Percentiles rank a stretch among this genome's conserved stretches.
These are phyloP conservation scores for Pseudopyrenochaeta lycopersici DNA, from an alignment of 2,329 filamentous ascomycete species.

Conservation along the genomic window DNA sequence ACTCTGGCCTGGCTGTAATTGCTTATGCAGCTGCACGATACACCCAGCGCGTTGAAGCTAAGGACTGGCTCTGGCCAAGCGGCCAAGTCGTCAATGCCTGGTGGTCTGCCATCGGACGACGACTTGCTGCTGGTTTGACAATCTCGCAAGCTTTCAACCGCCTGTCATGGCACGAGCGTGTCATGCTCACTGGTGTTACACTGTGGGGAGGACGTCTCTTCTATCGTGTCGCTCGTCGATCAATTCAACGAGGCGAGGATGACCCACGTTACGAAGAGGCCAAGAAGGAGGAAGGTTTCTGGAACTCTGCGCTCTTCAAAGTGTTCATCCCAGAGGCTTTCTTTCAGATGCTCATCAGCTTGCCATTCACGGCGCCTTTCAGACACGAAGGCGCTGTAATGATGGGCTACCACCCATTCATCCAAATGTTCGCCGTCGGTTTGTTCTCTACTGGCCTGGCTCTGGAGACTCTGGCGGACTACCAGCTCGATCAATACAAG, in stretches of 20 bases:
- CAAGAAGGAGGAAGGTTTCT: constrained; percentile 64
- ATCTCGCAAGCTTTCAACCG: constrained; percentile 57
- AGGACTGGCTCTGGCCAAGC: constrained; percentile 68
- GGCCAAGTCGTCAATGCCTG: constrained; percentile 66
- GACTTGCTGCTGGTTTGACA: constrained; percentile 58
- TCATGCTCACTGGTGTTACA: constrained; percentile 65
- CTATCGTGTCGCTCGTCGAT: constrained; percentile 62
- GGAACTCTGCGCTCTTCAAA: constrained; percentile 64
- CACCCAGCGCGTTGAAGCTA: constrained; percentile 66
- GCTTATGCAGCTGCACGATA: constrained; percentile 62
- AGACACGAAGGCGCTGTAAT: constrained; percentile 52
- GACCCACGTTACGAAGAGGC: constrained; percentile 63
- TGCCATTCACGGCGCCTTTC: constrained; percentile 67
- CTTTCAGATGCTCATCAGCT: constrained; percentile 64
- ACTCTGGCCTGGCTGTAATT: constrained; percentile 61
- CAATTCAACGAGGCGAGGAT: constrained; percentile 61
- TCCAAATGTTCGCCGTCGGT: constrained; percentile 58
- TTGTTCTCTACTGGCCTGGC: constrained; percentile 66
- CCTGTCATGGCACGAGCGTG: constrained; percentile 63
- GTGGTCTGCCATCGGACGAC: constrained; percentile 67
- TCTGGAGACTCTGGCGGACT: constrained; percentile 66
- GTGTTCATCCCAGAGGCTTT: constrained; percentile 66
- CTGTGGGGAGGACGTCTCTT: constrained; percentile 67
- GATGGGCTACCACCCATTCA: constrained; percentile 48
- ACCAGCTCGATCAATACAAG: constrained; percentile 63